Evolutionary conservation across 495 filamentous ascomycete species (phyloP).

Genomic region (Friedmanniomyces endolithicus): DNA sequence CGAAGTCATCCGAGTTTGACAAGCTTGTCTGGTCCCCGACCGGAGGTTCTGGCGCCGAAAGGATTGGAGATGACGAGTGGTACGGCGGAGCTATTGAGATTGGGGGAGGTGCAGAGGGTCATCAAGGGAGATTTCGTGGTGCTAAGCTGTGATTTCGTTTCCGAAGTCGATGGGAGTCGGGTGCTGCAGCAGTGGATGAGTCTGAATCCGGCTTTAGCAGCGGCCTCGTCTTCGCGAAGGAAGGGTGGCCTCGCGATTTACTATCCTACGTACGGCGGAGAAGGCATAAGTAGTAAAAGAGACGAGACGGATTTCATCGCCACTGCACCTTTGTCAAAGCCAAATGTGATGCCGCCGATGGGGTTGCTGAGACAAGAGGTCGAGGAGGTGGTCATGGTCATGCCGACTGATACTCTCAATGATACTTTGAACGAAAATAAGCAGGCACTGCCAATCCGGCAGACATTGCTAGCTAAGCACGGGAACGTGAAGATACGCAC

Average conservation of each 20-base stretch:
- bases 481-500: slow-evolving; percentile 63
- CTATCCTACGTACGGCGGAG: slow-evolving; percentile 68
- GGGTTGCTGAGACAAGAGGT: slow-evolving; percentile 51
- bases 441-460: slow-evolving; percentile 47
- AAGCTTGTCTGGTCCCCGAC: slow-evolving; percentile 58
- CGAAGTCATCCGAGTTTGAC: slow-evolving; percentile 81
- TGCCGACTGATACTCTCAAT: slow-evolving; percentile 74
- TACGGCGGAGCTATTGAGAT: slow-evolving; percentile 77
- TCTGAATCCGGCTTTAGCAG: slow-evolving; percentile 15
- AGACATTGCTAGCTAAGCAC: slow-evolving; percentile 57
- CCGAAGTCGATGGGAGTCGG: slow-evolving; percentile 70
- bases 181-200: slow-evolving; percentile 89
- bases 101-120: slow-evolving; percentile 29
- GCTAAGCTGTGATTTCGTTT: slow-evolving; percentile 86
- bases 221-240: slow-evolving; percentile 39
- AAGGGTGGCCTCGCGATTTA: slow-evolving; percentile 74
- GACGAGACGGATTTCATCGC: slow-evolving; percentile 86
- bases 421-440: slow-evolving; percentile 57
- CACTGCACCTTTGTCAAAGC: slow-evolving; percentile 48
- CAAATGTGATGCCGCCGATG: slow-evolving; percentile 43
- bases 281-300: slow-evolving; percentile 57
- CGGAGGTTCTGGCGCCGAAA: slow-evolving; percentile 61
- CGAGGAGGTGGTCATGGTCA: slow-evolving; percentile 56
- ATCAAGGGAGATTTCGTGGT: slow-evolving; percentile 81
- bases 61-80: slow-evolving; percentile 64